Conservation (phyloP, 192 early-diverging fungal species). For the Haplosporangium gracile region DNA sequence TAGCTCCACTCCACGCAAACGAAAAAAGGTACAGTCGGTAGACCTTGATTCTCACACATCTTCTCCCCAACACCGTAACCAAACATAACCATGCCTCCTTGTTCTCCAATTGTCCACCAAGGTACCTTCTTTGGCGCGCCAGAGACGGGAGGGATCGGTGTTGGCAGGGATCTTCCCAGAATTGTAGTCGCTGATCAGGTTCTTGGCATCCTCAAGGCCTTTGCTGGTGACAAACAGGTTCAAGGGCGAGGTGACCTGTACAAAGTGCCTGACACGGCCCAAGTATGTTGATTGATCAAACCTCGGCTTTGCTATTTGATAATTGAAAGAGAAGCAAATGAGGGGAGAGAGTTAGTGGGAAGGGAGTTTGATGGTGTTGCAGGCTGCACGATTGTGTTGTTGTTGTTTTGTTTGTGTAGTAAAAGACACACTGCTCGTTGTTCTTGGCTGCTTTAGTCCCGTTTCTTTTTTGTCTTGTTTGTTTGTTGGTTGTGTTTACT, state of each 20-base stretch:
- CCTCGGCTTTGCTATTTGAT: constrained; percentile 59
- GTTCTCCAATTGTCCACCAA: not conserved
- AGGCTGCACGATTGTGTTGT: not conserved
- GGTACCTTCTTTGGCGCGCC: constrained; percentile 81
- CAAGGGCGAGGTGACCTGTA: constrained; percentile 79
- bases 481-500: too few relatives aligned
- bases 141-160: constrained; percentile 66
- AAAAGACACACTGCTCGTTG: not conserved
- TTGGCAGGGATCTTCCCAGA: constrained; percentile 53
- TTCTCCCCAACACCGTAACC: not conserved
- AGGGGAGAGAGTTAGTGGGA: not conserved
- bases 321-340: not conserved
- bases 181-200: constrained; percentile 72
- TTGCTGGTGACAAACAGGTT: constrained; percentile 73
- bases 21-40: not conserved
- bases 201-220: constrained; percentile 72
- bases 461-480: too few relatives aligned
- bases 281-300: constrained; percentile 80
- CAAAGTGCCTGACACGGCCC: constrained; percentile 82
- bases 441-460: too few relatives aligned
- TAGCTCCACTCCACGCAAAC: constrained; percentile 5
- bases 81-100: not conserved
- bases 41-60: not conserved
- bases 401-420: not conserved
- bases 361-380: not conserved